Evolutionary conservation across 371 early-diverging fungal species (phyloP), one percentile per base, ranked within the genome.

Genomic region (Haplosporangium sp.): DNA sequence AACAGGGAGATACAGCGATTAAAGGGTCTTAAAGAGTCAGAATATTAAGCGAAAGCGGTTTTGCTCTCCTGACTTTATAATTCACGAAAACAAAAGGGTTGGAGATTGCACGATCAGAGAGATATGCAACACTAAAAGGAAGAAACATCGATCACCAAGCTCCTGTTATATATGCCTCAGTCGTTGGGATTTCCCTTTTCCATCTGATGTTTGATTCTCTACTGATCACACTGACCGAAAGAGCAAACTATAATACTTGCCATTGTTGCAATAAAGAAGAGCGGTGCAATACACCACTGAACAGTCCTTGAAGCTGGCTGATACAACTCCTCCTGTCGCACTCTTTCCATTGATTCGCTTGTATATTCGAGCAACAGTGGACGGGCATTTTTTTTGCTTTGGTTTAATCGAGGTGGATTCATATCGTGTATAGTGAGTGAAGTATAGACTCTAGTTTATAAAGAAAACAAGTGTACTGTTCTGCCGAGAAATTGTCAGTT

Each of bases 211-310:
- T 47, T 47, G 13, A 47, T 15, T 47, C 47, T 47, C 47, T 47
- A 47, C 47, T 13, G 27, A 27, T 27, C 27, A 27, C 27, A 27
- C 27, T 27, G 27, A 27, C 27, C 27, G 27, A 27, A 27, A 42
- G 42, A 42, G 10, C 42, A 42, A 8, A 42, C 5, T 10, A 42
- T 42, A 2, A 10, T 8, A 42, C 77, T 74, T 74, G 70, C 79
- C 79, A 74, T 71, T 15, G 74, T 78, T 42, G 61, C 71, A 7
- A 73, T 2, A 47, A 78, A 78, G 37, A 71, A 60, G 9, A 70
- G 34, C n/a, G 79, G 79, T 1, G 79, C 79, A 15, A 78, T 57
- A 38, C 79, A 78, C 70, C 79, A 78, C 19, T 73, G 79, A 34
- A 70, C 11, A 0, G 67, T 70, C 61, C 79, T 52, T 1, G 79